Conservation (phyloP, 1,139 yeast species). For the Zygosaccharomyces pseudobailii region DNA sequence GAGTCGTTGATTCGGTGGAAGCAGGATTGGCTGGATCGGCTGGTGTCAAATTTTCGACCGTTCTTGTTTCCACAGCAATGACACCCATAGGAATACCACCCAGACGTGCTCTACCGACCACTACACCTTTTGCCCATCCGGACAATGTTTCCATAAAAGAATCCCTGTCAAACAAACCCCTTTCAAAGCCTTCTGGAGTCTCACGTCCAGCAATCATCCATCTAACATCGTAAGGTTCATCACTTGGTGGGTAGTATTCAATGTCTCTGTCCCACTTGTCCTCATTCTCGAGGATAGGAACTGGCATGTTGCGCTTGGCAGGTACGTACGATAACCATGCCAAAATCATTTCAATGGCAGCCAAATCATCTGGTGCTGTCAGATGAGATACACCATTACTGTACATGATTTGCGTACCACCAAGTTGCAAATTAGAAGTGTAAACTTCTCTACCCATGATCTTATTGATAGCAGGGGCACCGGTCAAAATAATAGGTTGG, state of each 20-base stretch:
- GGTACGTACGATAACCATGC: conserved; percentile 97
- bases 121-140: conserved; percentile 99
- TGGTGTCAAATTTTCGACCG: conserved; percentile 83
- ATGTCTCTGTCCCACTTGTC: conserved; percentile 94
- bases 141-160: conserved; percentile 96
- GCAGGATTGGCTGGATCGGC: conserved; percentile 98
- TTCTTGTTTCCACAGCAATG: conserved; percentile 89
- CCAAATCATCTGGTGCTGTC: conserved; percentile 92
- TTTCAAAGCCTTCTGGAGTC: conserved; percentile 64
- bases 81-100: conserved; percentile 99
- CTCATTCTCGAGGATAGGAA: conserved; percentile 77
- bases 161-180: conserved; percentile 84
- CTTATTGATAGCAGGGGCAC: conserved; percentile 98
- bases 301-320: conserved; percentile 82
- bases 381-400: conserved; percentile 95
- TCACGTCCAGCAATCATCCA: conserved; percentile 89
- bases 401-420: conserved; percentile 99
- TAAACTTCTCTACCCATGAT: conserved; percentile 94
- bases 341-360: conserved; percentile 91
- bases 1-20: conserved; percentile 79
- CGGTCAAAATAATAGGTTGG: conserved; percentile 95
- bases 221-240: conserved; percentile 83
- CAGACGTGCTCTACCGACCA: conserved; percentile 95
- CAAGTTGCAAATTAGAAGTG: conserved; percentile 92
- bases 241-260: conserved; percentile 69